phyloP scores from a whole-genome alignment of 345 rosid genomes.

The Boechera retrofracta region DNA sequence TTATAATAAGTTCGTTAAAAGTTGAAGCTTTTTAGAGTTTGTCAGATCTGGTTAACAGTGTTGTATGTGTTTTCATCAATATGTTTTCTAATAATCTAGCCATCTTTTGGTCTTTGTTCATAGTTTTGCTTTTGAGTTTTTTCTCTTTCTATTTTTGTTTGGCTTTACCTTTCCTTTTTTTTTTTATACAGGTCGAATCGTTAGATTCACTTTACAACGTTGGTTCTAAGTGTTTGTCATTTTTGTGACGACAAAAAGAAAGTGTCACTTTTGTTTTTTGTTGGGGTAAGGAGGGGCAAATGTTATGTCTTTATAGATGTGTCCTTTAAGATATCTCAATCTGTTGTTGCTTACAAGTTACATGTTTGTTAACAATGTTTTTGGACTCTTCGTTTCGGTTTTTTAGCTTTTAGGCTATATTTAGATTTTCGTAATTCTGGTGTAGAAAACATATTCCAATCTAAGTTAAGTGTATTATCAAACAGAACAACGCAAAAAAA shows the following conservation, averaged over 20 bases:
- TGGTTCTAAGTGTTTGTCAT: constrained; percentile 31
- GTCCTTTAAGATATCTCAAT: constrained; percentile 44
- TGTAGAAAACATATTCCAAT: background rate
- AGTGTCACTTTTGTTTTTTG: constrained; percentile 38
- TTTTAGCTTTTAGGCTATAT: constrained; percentile 10
- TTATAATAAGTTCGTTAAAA: constrained; percentile 43
- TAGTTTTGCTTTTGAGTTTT: constrained; percentile 2
- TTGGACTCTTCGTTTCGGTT: constrained; percentile 20
- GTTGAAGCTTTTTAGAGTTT: constrained; percentile 39
- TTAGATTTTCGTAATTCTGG: constrained; percentile 11
- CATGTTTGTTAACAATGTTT: constrained; percentile 28
- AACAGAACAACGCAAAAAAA: background rate
- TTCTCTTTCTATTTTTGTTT: background rate
- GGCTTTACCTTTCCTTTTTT: background rate
- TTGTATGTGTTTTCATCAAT: constrained; percentile 39
- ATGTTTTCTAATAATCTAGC: constrained; percentile 33
- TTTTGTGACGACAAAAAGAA: constrained; percentile 30
- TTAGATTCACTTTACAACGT: constrained; percentile 38
- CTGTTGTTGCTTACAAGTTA: constrained; percentile 41
- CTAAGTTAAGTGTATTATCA: background rate
- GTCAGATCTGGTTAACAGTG: constrained; percentile 42
- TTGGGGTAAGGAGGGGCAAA: constrained; percentile 40
- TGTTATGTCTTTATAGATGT: constrained; percentile 38
- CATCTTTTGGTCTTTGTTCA: constrained; percentile 35
- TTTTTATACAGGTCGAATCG: constrained; percentile 17